A percentile compares a stretch with the other conserved stretches of the same genome.
These are phyloP conservation scores for Penicillium herquei DNA, from an alignment of 495 filamentous ascomycete species.

Conservation along the genomic window DNA sequence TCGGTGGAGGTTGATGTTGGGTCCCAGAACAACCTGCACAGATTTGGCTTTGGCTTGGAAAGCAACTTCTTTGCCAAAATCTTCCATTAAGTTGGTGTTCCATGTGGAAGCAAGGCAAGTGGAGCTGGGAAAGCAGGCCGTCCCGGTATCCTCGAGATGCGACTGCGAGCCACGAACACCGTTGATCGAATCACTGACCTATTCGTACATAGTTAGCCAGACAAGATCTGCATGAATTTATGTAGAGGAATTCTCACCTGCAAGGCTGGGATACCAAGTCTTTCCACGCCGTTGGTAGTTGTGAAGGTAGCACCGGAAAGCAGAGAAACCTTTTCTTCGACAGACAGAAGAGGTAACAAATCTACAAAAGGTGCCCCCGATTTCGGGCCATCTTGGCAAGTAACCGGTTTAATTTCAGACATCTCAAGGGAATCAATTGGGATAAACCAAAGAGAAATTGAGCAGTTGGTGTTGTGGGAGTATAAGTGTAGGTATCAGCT, in stretches of 20 bases:
- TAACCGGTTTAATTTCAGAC: background rate
- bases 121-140: slow-evolving; percentile 5
- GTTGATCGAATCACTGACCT: slow-evolving; percentile 14
- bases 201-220: background rate
- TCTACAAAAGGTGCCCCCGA: background rate
- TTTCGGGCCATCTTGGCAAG: background rate
- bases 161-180: slow-evolving; percentile 8
- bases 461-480: too few relatives aligned
- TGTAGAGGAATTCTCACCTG: background rate
- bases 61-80: background rate
- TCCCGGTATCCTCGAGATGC: slow-evolving; percentile 4
- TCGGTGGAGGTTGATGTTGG: slow-evolving; percentile 1
- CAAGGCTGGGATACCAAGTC: background rate
- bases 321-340: slow-evolving; percentile 9
- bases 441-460: background rate
- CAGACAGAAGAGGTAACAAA: background rate
- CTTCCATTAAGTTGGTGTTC: slow-evolving; percentile 3
- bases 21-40: background rate
- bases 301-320: slow-evolving; percentile 4
- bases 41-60: background rate
- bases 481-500: too few relatives aligned
- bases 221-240: background rate
- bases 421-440: background rate
- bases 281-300: background rate
- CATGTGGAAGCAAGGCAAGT: slow-evolving; percentile 5